phyloP scores from a whole-genome alignment of 2,329 filamentous ascomycete genomes.

The Cercospora sojina region DNA sequence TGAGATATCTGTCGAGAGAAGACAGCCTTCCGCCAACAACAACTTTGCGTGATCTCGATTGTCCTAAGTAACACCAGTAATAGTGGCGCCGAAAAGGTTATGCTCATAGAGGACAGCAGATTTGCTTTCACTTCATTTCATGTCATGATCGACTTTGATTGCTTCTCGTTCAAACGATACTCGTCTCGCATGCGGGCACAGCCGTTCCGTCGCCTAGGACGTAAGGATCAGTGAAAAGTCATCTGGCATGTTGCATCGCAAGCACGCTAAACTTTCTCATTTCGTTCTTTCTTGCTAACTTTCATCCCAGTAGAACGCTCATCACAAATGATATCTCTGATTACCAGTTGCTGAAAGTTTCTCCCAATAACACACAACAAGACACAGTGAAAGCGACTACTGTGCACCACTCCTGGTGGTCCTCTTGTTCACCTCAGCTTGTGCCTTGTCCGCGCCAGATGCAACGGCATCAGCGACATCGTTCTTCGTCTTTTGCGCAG shows the following conservation, averaged over 20 bases:
- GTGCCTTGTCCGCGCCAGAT: slow-evolving; percentile 69
- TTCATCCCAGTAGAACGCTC: background rate
- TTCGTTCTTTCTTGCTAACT: background rate
- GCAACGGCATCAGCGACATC: slow-evolving; percentile 66
- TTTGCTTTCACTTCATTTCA: background rate
- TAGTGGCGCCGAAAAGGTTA: no score
- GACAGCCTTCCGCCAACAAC: no score
- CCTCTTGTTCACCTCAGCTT: slow-evolving; percentile 64
- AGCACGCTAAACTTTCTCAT: background rate
- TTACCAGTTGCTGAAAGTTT: background rate
- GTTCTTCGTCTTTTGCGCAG: slow-evolving; percentile 62
- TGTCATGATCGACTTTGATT: background rate
- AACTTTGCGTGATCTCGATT: no score
- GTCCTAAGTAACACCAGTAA: no score
- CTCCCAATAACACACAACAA: background rate
- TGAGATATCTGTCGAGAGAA: no score
- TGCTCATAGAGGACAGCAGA: no score
- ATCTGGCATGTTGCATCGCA: background rate
- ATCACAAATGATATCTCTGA: background rate
- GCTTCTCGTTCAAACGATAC: background rate
- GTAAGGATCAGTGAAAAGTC: background rate
- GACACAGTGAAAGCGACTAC: slow-evolving; percentile 7
- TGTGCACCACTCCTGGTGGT: slow-evolving; percentile 27
- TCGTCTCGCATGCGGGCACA: background rate
- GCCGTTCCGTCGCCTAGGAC: no score